Percentiles rank a stretch among this genome's conserved stretches.
Conservation (phyloP, 2,329 filamentous ascomycete species). For the Trichoderma endophyticum region DNA sequence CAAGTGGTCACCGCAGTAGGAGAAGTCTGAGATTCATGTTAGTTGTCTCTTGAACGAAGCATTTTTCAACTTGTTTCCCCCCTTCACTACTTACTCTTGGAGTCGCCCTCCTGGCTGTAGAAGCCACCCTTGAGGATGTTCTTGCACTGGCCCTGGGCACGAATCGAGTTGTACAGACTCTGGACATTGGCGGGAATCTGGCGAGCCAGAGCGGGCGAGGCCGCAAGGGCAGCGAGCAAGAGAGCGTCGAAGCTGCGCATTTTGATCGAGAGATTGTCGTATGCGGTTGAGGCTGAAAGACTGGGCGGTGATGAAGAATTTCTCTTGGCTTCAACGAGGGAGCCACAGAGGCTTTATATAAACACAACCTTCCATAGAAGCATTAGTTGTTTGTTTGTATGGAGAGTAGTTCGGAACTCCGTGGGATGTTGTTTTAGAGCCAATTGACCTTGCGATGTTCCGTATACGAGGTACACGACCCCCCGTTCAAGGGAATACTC, state of each 20-base stretch:
- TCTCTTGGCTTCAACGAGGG: neutral
- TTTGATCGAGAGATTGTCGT: neutral
- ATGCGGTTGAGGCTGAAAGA: neutral
- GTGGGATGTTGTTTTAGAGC: neutral
- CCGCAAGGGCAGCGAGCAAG: conserved; percentile 10
- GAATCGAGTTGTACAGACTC: conserved; percentile 33
- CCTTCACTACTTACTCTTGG: conserved; percentile 23
- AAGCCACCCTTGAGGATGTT: conserved; percentile 33
- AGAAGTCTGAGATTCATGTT: conserved; percentile 3
- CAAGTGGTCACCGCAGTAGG: conserved; percentile 44
- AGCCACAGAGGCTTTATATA: neutral
- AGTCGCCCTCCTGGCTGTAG: conserved; percentile 29
- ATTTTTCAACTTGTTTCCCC: too few relatives aligned
- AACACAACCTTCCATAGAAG: neutral
- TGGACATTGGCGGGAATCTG: conserved; percentile 28
- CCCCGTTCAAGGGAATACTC: neutral
- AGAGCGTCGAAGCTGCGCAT: conserved; percentile 12
- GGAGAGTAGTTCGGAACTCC: neutral
- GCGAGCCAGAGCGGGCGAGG: conserved; percentile 18
- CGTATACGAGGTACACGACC: neutral
- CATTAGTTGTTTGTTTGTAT: neutral
- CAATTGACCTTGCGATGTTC: neutral
- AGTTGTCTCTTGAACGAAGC: neutral
- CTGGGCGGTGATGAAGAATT: neutral
- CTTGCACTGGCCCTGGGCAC: conserved; percentile 29